These are phyloP conservation scores for Odontarrhena argentea DNA, from an alignment of 345 rosid genomes.

Conservation along the genomic window DNA sequence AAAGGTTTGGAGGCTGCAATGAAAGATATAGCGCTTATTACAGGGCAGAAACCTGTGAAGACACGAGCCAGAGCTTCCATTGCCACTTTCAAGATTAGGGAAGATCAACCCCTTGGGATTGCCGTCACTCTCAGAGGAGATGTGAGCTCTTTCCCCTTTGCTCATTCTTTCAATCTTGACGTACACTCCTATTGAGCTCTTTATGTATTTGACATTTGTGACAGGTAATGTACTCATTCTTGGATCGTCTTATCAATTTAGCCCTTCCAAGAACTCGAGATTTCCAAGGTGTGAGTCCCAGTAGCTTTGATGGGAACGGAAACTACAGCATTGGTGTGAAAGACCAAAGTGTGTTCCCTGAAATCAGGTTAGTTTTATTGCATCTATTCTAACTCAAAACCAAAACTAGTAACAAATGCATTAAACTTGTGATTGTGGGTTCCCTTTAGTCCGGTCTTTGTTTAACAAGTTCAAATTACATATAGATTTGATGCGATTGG, in stretches of 20 bases:
- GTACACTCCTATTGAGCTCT: background rate
- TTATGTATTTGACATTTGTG: slow-evolving; percentile 14
- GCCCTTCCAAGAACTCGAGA: slow-evolving; percentile 94
- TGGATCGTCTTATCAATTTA: slow-evolving; percentile 87
- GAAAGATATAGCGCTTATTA: slow-evolving; percentile 75
- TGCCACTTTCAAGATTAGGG: slow-evolving; percentile 89
- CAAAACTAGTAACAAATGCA: background rate
- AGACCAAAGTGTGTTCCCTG: slow-evolving; percentile 90
- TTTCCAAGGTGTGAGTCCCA: slow-evolving; percentile 81
- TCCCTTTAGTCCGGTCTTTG: background rate
- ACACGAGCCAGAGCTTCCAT: slow-evolving; percentile 76
- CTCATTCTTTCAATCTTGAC: slow-evolving; percentile 3
- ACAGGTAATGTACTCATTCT: slow-evolving; percentile 87
- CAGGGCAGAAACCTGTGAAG: slow-evolving; percentile 88
- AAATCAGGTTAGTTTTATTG: slow-evolving; percentile 47
- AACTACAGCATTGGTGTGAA: slow-evolving; percentile 80
- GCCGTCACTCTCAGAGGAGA: slow-evolving; percentile 91
- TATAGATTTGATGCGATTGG: slow-evolving; percentile 58
- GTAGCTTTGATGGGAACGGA: slow-evolving; percentile 93
- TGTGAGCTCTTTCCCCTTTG: slow-evolving; percentile 49
- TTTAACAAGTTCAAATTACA: background rate
- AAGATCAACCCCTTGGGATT: slow-evolving; percentile 88
- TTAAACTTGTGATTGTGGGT: background rate
- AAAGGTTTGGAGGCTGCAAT: slow-evolving; percentile 90
- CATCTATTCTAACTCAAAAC: background rate